phyloP scores from a whole-genome alignment of 164 flowering plant species.

The Aristolochia contorta region DNA sequence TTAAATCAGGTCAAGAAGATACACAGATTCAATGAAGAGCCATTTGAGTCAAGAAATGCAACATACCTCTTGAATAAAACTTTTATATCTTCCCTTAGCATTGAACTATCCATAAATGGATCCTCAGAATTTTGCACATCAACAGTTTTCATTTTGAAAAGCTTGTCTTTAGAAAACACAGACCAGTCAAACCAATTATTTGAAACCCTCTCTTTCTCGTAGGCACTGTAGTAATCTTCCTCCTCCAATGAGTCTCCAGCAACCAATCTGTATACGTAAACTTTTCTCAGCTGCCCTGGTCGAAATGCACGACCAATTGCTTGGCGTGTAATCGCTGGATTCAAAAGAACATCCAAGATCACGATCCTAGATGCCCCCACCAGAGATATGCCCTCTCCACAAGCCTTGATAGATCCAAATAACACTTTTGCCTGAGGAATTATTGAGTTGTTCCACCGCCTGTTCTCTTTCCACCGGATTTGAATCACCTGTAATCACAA shows the following conservation, averaged over 20 bases:
- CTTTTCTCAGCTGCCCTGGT: constrained; percentile 79
- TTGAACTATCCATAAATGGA: constrained; percentile 43
- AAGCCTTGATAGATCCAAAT: constrained; percentile 86
- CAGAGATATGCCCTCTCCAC: constrained; percentile 91
- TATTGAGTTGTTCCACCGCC: constrained; percentile 65
- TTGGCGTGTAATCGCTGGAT: constrained; percentile 85
- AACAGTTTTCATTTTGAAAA: too few relatives aligned
- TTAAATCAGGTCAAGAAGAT: too few relatives aligned
- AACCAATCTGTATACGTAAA: constrained; percentile 55
- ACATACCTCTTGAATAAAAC: too few relatives aligned
- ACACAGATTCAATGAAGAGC: too few relatives aligned
- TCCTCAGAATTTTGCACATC: constrained; percentile 38
- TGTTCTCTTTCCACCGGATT: constrained; percentile 44
- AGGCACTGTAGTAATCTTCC: constrained; percentile 57
- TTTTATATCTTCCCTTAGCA: constrained; percentile 42
- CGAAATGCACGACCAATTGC: constrained; percentile 90
- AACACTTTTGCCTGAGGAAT: constrained; percentile 65
- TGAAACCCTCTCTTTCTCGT: constrained; percentile 61
- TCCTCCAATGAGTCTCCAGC: constrained; percentile 77
- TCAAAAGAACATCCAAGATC: constrained; percentile 72
- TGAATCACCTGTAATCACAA: constrained; percentile 66
- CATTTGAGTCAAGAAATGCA: too few relatives aligned
- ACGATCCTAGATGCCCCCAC: constrained; percentile 88
- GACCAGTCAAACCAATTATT: constrained; percentile 96
- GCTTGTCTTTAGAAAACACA: constrained; percentile 29